Conservation (phyloP, 306 rosid genomes). For the Corylus heterophylla region DNA sequence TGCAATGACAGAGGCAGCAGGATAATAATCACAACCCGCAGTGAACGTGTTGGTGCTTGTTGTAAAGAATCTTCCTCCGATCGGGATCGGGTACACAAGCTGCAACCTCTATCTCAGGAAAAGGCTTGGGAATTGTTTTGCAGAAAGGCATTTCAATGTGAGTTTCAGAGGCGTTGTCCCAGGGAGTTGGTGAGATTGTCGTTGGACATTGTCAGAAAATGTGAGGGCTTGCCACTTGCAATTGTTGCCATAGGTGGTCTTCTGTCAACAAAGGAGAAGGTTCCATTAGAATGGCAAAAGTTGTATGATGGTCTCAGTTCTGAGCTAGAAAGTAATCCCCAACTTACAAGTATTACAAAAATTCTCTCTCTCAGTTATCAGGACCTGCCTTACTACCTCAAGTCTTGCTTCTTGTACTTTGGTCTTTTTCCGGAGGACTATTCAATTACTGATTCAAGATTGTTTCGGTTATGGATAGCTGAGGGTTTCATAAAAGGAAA, state of each 20-base stretch:
- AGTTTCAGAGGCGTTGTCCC: not conserved
- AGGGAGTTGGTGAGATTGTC: not conserved
- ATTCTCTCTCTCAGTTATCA: conserved; percentile 10
- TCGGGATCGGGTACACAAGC: not conserved
- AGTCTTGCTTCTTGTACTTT: conserved; percentile 25
- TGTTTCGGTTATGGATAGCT: conserved; percentile 11
- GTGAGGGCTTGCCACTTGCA: conserved; percentile 22
- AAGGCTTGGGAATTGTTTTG: conserved; percentile 1
- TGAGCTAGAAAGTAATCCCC: conserved; percentile 2
- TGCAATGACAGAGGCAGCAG: not conserved
- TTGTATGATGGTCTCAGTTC: not conserved
- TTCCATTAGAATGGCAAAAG: conserved; percentile 16
- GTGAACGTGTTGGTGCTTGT: not conserved
- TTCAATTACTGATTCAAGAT: conserved; percentile 7
- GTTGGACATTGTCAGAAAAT: not conserved
- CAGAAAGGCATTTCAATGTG: conserved; percentile 1
- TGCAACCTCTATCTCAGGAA: not conserved
- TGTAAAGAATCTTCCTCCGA: not conserved
- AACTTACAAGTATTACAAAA: not conserved
- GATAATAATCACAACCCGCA: not conserved
- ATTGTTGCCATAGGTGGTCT: conserved; percentile 19
- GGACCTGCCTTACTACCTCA: conserved; percentile 23
- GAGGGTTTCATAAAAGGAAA: conserved; percentile 12
- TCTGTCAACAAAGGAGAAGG: conserved; percentile 5
- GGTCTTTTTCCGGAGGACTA: conserved; percentile 22